Base-by-base conservation (phyloP, 2,329 filamentous ascomycete genomes). In the Elsinoe australis region DNA sequence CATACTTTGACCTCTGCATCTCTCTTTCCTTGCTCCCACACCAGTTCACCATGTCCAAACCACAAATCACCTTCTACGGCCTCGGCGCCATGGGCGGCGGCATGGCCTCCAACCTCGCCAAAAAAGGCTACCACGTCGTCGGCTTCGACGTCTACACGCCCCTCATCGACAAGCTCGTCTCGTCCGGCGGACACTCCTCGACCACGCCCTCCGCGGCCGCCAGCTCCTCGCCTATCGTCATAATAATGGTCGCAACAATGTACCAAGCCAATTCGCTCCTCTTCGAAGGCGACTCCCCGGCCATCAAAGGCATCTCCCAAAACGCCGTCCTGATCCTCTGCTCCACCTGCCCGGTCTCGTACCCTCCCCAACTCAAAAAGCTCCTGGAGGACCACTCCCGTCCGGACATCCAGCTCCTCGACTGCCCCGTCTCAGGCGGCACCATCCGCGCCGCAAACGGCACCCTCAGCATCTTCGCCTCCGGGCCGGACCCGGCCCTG, bases 11-110 rank as follows among this genome's bases (percentile, higher is more conserved):
- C 26, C 12, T 29, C 26, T 12, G 7, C 7, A 6, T 6, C 12
- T 29, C 26, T 29, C 26, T 6, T 12, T 29, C 15, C 14, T 38
- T 5, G 12, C 14, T 6, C 34, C 6, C 4, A 46, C 14, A 53
- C 44, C 29, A 14, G 4, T 14, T n/a, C 17, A 44, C 28, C 35
- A 50, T 44, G 29, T 39, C 49, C 21, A 75, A 72, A 59, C 70
- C 72, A 19, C 59, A 65, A 47, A 68, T 85, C 47, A 75, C 78
- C 54, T 86, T 87, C 65, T 80, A 84, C 54, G 84, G 84, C 70
- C 80, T 88, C 2, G 84, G 84, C 49, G 83, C 83, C 65, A 87
- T 87, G 84, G 84, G 84, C 60, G 84, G 86, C 62, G 84, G 84
- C 61, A 87, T 88, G 83, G 84, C 84, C 54, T 84, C 78, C 51